phyloP scores from a whole-genome alignment of 2,329 filamentous ascomycete genomes.

The Aspergillus costaricaensis region DNA sequence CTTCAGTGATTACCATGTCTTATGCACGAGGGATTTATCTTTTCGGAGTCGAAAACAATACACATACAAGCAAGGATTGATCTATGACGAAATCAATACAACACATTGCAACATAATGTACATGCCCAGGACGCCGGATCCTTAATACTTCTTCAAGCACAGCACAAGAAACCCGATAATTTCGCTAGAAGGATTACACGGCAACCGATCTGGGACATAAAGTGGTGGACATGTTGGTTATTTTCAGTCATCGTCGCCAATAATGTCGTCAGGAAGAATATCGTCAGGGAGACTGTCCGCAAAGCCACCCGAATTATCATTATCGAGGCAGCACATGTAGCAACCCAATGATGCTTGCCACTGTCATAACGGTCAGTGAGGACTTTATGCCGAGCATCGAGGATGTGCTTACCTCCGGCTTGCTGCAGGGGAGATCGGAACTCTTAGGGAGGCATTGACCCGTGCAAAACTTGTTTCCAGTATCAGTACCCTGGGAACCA shows the following conservation, averaged over 20 bases:
- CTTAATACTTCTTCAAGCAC: background rate
- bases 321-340: conserved; percentile 16
- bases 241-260: background rate
- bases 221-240: background rate
- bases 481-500: conserved; percentile 1
- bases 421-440: background rate
- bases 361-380: background rate
- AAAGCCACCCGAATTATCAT: conserved; percentile 7
- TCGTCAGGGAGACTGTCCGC: conserved; percentile 1
- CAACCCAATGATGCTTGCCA: background rate
- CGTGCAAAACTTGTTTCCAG: background rate
- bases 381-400: background rate
- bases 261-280: background rate
- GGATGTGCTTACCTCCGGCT: background rate
- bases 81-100: too few species aligned
- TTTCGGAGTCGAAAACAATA: background rate
- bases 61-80: background rate
- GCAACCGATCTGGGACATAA: background rate
- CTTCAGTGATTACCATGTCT: background rate
- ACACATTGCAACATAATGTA: background rate
- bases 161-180: background rate
- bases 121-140: background rate
- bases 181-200: too few species aligned
- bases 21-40: background rate
- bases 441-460: background rate